Percentiles rank a stretch among this genome's conserved stretches.
phyloP scores from a whole-genome alignment of 371 early-diverging fungal species.

The Lichtheimia corymbifera region DNA sequence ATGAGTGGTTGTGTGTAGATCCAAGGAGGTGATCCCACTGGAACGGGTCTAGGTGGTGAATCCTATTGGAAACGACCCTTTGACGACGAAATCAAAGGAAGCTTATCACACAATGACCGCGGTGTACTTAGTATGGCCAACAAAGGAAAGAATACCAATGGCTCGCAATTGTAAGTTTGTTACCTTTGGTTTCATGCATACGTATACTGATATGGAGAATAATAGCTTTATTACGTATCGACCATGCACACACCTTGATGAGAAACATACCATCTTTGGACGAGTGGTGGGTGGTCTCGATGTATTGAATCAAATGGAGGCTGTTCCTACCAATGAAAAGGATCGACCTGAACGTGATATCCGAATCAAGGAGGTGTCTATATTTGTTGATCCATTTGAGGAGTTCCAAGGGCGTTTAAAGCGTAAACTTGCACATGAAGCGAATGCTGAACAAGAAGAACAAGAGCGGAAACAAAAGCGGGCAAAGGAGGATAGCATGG shows the following conservation, averaged over 20 bases:
- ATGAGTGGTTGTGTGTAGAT: slow-evolving; percentile 39
- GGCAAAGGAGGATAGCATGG: slow-evolving; percentile 61
- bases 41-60: slow-evolving; percentile 88
- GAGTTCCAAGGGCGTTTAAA: slow-evolving; percentile 67
- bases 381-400: slow-evolving; percentile 87
- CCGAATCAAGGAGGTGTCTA: slow-evolving; percentile 67
- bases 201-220: not conserved
- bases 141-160: slow-evolving; percentile 83
- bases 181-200: not conserved
- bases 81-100: slow-evolving; percentile 77
- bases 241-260: slow-evolving; percentile 83
- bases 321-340: slow-evolving; percentile 65
- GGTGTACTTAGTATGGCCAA: slow-evolving; percentile 90
- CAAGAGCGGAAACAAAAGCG: slow-evolving; percentile 32
- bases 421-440: slow-evolving; percentile 48
- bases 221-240: slow-evolving; percentile 83
- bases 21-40: slow-evolving; percentile 95
- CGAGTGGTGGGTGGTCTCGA: slow-evolving; percentile 84
- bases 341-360: slow-evolving; percentile 79
- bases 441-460: slow-evolving; percentile 46
- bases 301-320: slow-evolving; percentile 79
- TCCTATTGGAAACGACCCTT: slow-evolving; percentile 83
- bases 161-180: slow-evolving; percentile 84
- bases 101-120: slow-evolving; percentile 73
- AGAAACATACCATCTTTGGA: slow-evolving; percentile 92